Evolutionary conservation across 2,329 filamentous ascomycete species (phyloP).

Genomic region (Colletotrichum lindemuthianum): DNA sequence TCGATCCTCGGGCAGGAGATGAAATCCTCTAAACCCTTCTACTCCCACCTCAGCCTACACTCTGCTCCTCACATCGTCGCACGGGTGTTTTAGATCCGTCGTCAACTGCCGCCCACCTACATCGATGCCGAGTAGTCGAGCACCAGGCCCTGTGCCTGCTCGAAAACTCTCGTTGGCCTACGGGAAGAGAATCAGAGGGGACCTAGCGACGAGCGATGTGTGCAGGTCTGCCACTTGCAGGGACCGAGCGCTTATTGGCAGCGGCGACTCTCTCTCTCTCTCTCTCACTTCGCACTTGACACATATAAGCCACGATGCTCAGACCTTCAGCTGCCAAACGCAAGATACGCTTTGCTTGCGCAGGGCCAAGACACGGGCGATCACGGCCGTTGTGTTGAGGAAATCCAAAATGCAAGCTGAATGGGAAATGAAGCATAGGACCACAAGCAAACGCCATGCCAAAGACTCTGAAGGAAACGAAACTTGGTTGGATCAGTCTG

Average conservation of each 20-base stretch:
- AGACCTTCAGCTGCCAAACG: slow-evolving; percentile 31
- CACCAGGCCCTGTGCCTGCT: slow-evolving; percentile 17
- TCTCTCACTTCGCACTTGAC: background rate
- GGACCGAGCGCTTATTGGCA: slow-evolving; percentile 18
- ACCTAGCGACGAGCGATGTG: slow-evolving; percentile 18
- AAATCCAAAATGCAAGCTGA: background rate
- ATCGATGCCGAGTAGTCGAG: slow-evolving; percentile 7
- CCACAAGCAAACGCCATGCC: slow-evolving; percentile 3
- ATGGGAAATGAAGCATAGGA: background rate
- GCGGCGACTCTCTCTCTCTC: background rate
- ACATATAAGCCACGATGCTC: slow-evolving; percentile 32
- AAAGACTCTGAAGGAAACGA: background rate
- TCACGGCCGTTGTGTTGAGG: slow-evolving; percentile 13
- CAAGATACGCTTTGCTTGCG: slow-evolving; percentile 34
- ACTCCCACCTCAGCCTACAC: background rate
- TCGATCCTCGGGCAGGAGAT: slow-evolving; percentile 34
- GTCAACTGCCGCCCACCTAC: slow-evolving; percentile 15
- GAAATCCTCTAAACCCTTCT: slow-evolving; percentile 26
- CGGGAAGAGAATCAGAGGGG: background rate
- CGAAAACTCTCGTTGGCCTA: background rate
- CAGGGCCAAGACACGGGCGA: slow-evolving; percentile 33
- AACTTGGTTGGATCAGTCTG: background rate
- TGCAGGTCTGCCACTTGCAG: slow-evolving; percentile 20
- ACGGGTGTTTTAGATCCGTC: slow-evolving; percentile 20
- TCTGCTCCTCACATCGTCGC: slow-evolving; percentile 23